Evolutionary conservation across 129 eudicot species (phyloP).

Genomic region (carrot (Daucus carota)): DH1_v3.0 NC_030389.2:12010501-12011000

Average conservation of each 20-base stretch:
- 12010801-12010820: conserved; percentile 50
- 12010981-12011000: neutral
- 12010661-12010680: conserved; percentile 36
- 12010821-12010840: conserved; percentile 29
- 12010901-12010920: conserved; percentile 24
- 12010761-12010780: conserved; percentile 42
- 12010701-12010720: conserved; percentile 54
- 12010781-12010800: conserved; percentile 45
- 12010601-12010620: conserved; percentile 84
- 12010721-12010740: conserved; percentile 66
- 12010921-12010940: neutral
- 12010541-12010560: conserved; percentile 82
- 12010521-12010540: conserved; percentile 37
- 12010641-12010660: conserved; percentile 41
- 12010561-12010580: conserved; percentile 58
- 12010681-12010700: conserved; percentile 30
- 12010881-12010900: conserved; percentile 26
- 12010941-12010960: neutral
- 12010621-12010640: conserved; percentile 72
- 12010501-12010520: conserved; percentile 33
- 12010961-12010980: neutral
- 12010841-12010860: conserved; percentile 26
- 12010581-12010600: conserved; percentile 47
- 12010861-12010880: conserved; percentile 34
- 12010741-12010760: conserved; percentile 40